A percentile compares a stretch with the other conserved stretches of the same genome.
These are phyloP conservation scores for Saturnispora bothae DNA, from an alignment of 805 yeast genomes.

Conservation along the genomic window DNA sequence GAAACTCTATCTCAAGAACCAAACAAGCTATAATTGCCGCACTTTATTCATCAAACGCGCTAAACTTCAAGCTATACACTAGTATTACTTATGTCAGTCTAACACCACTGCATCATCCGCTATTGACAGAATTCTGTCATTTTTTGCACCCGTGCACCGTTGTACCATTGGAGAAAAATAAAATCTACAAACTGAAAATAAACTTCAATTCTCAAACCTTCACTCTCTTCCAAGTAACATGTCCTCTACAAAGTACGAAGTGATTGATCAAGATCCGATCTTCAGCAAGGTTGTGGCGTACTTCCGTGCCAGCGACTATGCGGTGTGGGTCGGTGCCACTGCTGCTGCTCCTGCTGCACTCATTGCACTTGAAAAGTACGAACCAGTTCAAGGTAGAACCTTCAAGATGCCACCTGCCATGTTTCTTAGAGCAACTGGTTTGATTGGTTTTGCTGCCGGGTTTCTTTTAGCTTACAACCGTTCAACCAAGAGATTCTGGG, in stretches of 20 bases:
- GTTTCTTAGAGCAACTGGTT: constrained; percentile 46
- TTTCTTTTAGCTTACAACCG: constrained; percentile 59
- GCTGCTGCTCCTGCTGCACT: constrained; percentile 40
- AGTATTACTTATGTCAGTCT: no score
- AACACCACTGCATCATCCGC: no score
- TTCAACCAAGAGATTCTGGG: constrained; percentile 66
- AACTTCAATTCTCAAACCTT: no score
- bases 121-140: no score
- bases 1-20: no score
- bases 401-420: constrained; percentile 42
- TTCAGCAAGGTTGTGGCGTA: constrained; percentile 62
- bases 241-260: constrained; percentile 19
- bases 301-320: constrained; percentile 59
- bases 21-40: no score
- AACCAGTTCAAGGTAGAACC: constrained; percentile 36
- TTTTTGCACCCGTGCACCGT: constrained; percentile 5
- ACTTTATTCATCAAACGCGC: no score
- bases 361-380: constrained; percentile 34
- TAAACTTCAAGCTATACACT: no score
- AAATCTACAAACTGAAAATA: no score
- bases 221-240: neutral
- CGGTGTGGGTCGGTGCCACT: constrained; percentile 36
- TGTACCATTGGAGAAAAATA: neutral
- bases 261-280: constrained; percentile 71
- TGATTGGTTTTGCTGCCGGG: constrained; percentile 64